Percentiles rank a stretch among this genome's conserved stretches.
Conservation (phyloP, 495 filamentous ascomycete species). For the Hyaloscypha hepaticicola region DNA sequence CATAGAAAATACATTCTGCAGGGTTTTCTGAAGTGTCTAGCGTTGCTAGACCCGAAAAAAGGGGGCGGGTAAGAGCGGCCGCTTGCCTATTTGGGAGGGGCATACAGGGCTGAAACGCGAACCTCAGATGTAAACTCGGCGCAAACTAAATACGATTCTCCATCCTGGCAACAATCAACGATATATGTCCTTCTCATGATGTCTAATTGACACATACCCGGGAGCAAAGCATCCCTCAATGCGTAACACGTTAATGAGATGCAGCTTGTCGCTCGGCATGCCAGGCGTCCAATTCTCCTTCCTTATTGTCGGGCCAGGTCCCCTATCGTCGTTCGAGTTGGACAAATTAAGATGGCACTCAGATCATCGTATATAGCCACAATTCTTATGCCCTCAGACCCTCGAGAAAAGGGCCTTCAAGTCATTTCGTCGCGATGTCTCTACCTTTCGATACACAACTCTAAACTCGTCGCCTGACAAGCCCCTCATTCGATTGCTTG, state of each 20-base stretch:
- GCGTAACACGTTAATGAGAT: not conserved
- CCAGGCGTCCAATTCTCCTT: not conserved
- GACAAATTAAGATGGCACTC: not conserved
- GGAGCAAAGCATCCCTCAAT: no score
- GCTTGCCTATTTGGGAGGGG: no score
- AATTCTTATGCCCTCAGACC: not conserved
- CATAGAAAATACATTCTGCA: no score
- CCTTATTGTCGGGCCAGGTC: not conserved
- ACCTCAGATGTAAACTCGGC: no score
- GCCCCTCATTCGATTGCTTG: conserved; percentile 10
- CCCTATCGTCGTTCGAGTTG: not conserved
- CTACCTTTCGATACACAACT: not conserved
- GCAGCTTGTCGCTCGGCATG: not conserved
- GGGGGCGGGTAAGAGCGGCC: no score
- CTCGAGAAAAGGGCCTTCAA: not conserved
- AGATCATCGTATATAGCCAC: not conserved
- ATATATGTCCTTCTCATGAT: no score
- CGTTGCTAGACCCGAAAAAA: no score
- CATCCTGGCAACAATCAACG: no score
- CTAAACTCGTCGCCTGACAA: not conserved
- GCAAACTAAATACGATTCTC: no score
- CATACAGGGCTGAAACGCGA: no score
- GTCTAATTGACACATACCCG: no score
- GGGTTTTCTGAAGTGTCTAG: no score
- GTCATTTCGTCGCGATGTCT: not conserved